phyloP scores from a whole-genome alignment of 2,329 filamentous ascomycete genomes.

The Massarina eburnea region DNA sequence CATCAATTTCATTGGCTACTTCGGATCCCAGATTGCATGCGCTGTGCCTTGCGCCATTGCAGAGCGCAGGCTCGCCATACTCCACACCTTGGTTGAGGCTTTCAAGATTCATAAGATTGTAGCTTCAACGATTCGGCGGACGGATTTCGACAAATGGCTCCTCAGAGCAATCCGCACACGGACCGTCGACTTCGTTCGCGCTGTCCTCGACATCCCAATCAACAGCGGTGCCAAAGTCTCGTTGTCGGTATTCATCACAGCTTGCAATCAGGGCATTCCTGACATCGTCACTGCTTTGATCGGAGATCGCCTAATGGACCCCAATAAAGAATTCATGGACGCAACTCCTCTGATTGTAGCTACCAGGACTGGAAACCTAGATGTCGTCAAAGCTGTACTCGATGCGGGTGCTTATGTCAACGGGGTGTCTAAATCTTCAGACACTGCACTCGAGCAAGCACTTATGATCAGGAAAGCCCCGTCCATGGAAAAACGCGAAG shows the following conservation, averaged over 20 bases:
- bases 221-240: not conserved
- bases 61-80: not conserved
- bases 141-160: not conserved
- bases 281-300: not conserved
- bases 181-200: not conserved
- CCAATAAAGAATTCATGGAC: not conserved
- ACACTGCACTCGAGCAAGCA: not conserved
- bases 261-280: not conserved
- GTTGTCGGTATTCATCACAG: not conserved
- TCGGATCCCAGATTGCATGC: not conserved
- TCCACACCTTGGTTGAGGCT: not conserved
- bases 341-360: slow-evolving; percentile 1
- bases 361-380: not conserved
- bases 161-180: not conserved
- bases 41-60: not conserved
- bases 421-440: not conserved
- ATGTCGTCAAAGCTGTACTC: not conserved
- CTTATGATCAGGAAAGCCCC: too few species aligned
- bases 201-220: not conserved
- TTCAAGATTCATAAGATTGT: not conserved
- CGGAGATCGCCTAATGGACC: not conserved
- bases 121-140: not conserved
- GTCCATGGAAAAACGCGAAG: too few species aligned
- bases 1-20: too few species aligned
- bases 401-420: slow-evolving; percentile 4